Base-by-base conservation (phyloP, 805 yeast genomes). In the Candida suzukii region DNA sequence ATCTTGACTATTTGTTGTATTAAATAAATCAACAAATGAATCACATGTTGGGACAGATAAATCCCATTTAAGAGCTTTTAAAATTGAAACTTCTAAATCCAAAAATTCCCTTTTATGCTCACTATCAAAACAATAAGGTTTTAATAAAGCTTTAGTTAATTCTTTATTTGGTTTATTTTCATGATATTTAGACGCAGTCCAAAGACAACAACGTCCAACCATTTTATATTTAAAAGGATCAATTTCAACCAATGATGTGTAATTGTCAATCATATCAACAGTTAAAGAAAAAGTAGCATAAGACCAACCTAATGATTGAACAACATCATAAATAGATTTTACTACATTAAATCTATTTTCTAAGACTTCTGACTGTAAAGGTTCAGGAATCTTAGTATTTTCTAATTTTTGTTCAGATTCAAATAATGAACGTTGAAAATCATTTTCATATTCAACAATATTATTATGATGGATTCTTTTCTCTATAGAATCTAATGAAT, bases 11-110 rank as follows among this genome's bases (percentile, higher is more conserved):
- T 62, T 64, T 40, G 59, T 60, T 41, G 49, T 51, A 24, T 80
- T 58, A 50, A 68, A 70, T 40, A 81, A 57, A 51, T 83, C 87
- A 42, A 82, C 64, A 51, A 79, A 79, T 12, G 73, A 63, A 57
- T 82, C 88, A 49, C 76, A 73, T 3, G 85, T 78, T 20, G 86
- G 77, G 27, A 71, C 64, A 39, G 76, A 70, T 29, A 82, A 63
- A 47, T 74, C 68, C 91, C 91, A 84, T 41, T 76, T 67, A 46
- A 84, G 64, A 5, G 78, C 68, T 52, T 74, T 76, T 43, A 83
- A 64, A 34, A 84, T 70, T 50, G 80, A 81, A 43, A 78, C 69
- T 56, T 84, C 95, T 78, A 82, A 78, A 53, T 78, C 79, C 43
- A 78, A 63, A 53, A 83, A 60, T n/a, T 50, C 51, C 3, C 40